Evolutionary conservation across 2,329 filamentous ascomycete genomes (phyloP).

Genomic region (Pestalotiopsis sp.): DNA sequence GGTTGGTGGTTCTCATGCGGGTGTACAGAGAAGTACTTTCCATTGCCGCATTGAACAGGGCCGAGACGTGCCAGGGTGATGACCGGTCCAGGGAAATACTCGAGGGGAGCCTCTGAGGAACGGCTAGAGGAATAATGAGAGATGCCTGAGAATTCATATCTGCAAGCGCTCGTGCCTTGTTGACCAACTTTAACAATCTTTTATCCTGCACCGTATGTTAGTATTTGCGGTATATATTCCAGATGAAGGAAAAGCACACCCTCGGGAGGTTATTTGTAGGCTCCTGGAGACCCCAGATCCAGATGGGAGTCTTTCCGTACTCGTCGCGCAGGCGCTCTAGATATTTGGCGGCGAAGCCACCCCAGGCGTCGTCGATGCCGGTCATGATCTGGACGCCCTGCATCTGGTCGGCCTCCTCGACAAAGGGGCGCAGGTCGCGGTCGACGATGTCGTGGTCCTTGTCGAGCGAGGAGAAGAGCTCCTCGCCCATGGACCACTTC

Average conservation of each 20-base stretch:
- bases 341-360: slow-evolving; percentile 74
- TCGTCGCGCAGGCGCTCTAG: slow-evolving; percentile 83
- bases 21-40: slow-evolving; percentile 81
- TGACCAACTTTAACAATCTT: slow-evolving; percentile 67
- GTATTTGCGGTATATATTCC: not conserved
- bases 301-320: slow-evolving; percentile 83
- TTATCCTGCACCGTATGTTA: slow-evolving; percentile 51
- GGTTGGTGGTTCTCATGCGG: slow-evolving; percentile 57
- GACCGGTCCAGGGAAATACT: slow-evolving; percentile 62
- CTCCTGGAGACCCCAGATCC: slow-evolving; percentile 84
- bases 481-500: slow-evolving; percentile 72
- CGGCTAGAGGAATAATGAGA: slow-evolving; percentile 74
- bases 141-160: slow-evolving; percentile 73
- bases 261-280: slow-evolving; percentile 52
- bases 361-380: slow-evolving; percentile 78
- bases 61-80: slow-evolving; percentile 81
- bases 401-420: slow-evolving; percentile 91
- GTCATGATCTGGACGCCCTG: slow-evolving; percentile 83
- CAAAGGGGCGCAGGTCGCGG: slow-evolving; percentile 84
- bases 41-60: slow-evolving; percentile 73
- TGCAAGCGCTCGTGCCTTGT: slow-evolving; percentile 73
- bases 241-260: slow-evolving; percentile 39
- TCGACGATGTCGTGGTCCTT: slow-evolving; percentile 86
- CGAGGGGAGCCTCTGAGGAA: slow-evolving; percentile 57
- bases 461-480: slow-evolving; percentile 74